Evolutionary conservation across 1,284 basidiomycete species (phyloP), one percentile per base, ranked within the genome.

Genomic region (Malassezia caprae): DNA sequence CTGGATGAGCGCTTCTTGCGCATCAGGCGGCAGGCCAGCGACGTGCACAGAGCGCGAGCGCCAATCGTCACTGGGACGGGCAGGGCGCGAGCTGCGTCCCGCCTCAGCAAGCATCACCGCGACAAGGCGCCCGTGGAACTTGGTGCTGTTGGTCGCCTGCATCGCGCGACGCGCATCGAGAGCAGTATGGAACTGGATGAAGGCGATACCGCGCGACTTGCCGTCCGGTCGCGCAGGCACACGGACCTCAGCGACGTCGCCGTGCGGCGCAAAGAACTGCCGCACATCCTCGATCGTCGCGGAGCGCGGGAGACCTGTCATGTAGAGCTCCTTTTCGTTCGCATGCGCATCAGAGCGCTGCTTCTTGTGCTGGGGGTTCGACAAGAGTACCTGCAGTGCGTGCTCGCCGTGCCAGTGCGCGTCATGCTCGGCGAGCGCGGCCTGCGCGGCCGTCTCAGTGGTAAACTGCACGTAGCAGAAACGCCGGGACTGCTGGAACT

Each of bases 401-500:
- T 83, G 79, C 19, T 80, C 82, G 34, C 59, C 58, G 1, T 59
- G 82, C 10, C 89, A 78, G 63, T 91, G 85, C 24, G 77, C 80
- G 3, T 83, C 83, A 72, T 96, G 82, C 28, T 94, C 78, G 51
- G 83, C 82, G 13, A 93, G 79, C 0, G 90, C 86, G 8, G 80
- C 80, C 70, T 87, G 79, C 0, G 93, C 90, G 1, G 85, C 80
- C 10, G 78, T 73, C 0, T 88, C 86, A 21, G 83, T 83, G 0
- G 84, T 85, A 73, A 82, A 96, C 62, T 96, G 91, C 2, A 99
- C 80, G 72, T 98, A 99, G 72, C 88, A 93, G 76, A 99, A 98
- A 12, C 94, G 81, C 24, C 94, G 80, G 1, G 85, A 85, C 51
- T 79, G 82, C 73, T 89, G 90, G 78, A 89, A 93, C 72, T 93